Evolutionary conservation across 306 rosid species (phyloP).

Genomic region (Quillaja saponaria): DNA sequence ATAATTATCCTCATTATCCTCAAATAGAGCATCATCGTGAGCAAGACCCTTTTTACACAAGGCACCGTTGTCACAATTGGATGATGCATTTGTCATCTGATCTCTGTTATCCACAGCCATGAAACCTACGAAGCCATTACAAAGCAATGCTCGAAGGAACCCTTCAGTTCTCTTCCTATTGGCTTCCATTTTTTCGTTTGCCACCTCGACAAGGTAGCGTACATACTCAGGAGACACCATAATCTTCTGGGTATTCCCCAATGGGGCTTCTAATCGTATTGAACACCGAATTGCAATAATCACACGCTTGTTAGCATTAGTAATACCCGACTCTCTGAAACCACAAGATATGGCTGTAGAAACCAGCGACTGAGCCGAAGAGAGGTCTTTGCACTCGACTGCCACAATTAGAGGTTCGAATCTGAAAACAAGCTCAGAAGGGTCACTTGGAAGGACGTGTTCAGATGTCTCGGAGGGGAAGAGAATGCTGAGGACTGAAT

Average conservation of each 20-base stretch:
- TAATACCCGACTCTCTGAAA: conserved; percentile 89
- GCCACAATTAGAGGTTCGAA: conserved; percentile 91
- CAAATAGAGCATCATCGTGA: conserved; percentile 26
- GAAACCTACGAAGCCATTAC: conserved; percentile 28
- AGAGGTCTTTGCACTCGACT: conserved; percentile 73
- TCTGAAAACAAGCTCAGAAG: conserved; percentile 70
- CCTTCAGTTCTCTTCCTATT: conserved; percentile 74
- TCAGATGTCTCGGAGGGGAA: conserved; percentile 48
- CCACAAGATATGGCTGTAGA: conserved; percentile 82
- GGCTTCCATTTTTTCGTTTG: conserved; percentile 83
- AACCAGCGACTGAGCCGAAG: conserved; percentile 75
- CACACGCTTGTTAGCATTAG: conserved; percentile 68
- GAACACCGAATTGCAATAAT: conserved; percentile 92
- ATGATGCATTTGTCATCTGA: conserved; percentile 3
- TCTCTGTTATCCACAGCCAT: conserved; percentile 1
- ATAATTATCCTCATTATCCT: conserved; percentile 22
- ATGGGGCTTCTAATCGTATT: conserved; percentile 76
- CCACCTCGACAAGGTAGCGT: conserved; percentile 62
- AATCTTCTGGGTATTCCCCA: conserved; percentile 56
- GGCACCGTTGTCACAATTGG: conserved; percentile 6
- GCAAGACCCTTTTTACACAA: conserved; percentile 17
- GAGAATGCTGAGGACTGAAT: conserved; percentile 58
- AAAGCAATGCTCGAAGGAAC: conserved; percentile 49
- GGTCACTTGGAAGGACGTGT: not conserved
- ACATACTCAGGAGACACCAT: conserved; percentile 75